Conservation (phyloP, 106 monocot species). For the Phalaenopsis equestris region DNA sequence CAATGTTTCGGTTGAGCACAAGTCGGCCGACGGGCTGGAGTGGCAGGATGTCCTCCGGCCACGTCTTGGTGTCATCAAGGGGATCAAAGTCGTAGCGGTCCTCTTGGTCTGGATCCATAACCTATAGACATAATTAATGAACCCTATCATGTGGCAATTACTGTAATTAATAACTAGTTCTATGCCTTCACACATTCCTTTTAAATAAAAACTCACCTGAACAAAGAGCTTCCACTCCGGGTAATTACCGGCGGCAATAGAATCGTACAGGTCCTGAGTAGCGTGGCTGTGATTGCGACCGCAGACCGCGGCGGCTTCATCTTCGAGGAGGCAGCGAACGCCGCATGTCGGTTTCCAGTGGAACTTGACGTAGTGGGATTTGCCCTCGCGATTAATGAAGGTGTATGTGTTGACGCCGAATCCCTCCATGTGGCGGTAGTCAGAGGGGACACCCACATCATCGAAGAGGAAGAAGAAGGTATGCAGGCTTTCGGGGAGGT, state of each 20-base stretch:
- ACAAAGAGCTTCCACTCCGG: constrained; percentile 89
- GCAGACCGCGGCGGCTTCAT: constrained; percentile 49
- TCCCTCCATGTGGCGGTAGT: constrained; percentile 90
- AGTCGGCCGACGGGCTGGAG: constrained; percentile 71
- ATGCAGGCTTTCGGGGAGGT: constrained; percentile 78
- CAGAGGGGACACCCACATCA: constrained; percentile 67
- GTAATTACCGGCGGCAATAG: constrained; percentile 69
- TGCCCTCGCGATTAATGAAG: constrained; percentile 56
- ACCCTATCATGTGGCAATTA: no score
- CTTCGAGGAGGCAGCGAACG: constrained; percentile 49
- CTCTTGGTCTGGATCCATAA: constrained; percentile 65
- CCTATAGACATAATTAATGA: no score
- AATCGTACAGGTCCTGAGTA: constrained; percentile 82
- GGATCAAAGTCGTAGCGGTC: constrained; percentile 78
- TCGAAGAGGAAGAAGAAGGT: constrained; percentile 97
- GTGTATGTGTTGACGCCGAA: constrained; percentile 92
- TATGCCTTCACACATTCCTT: no score
- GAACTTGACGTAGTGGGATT: constrained; percentile 67
- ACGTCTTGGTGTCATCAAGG: constrained; percentile 87
- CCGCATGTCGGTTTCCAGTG: constrained; percentile 89
- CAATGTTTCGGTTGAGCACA: constrained; percentile 75
- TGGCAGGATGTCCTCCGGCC: constrained; percentile 82
- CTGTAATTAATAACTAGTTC: no score
- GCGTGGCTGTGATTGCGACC: constrained; percentile 83
- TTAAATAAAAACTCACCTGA: constrained; percentile 15